phyloP scores from a whole-genome alignment of 352 stramenopile genomes.

The Sclerospora graminicola region DNA sequence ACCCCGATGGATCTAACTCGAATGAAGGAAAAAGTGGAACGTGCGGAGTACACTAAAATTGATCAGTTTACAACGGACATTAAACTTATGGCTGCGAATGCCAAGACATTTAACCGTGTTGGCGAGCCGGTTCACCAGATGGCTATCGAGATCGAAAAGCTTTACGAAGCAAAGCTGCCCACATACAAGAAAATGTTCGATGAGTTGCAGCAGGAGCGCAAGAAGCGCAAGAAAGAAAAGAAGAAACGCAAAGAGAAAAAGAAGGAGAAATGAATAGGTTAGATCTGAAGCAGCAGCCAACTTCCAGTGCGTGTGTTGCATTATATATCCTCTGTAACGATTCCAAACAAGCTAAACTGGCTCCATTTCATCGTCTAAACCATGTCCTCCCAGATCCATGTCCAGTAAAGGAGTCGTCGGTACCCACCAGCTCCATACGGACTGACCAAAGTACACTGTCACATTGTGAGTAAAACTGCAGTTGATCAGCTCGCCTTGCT shows the following conservation, averaged over 20 bases:
- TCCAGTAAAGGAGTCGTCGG: conserved; percentile 37
- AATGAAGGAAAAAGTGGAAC: conserved; percentile 78
- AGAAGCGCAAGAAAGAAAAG: conserved; percentile 85
- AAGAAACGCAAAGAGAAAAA: conserved; percentile 88
- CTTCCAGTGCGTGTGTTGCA: too few species aligned
- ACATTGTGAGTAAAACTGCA: conserved; percentile 38
- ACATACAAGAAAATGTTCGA: conserved; percentile 66
- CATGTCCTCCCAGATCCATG: conserved; percentile 12
- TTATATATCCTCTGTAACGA: too few species aligned
- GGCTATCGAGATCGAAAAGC: conserved; percentile 67
- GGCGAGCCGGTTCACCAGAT: conserved; percentile 78
- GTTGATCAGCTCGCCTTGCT: conserved; percentile 36
- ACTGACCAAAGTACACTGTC: conserved; percentile 55
- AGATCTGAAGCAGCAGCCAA: conserved; percentile 35
- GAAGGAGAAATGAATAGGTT: conserved; percentile 55
- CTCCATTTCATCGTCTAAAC: conserved; percentile 16
- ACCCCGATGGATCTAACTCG: conserved; percentile 76
- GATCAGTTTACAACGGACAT: conserved; percentile 71
- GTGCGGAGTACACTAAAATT: conserved; percentile 61
- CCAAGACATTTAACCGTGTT: conserved; percentile 78
- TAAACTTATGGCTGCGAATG: conserved; percentile 72
- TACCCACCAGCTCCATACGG: conserved; percentile 45
- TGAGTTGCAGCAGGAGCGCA: conserved; percentile 64
- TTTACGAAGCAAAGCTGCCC: conserved; percentile 61
- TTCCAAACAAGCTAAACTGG: conserved; percentile 24